Percentiles rank a stretch among this genome's conserved stretches.
Conservation (phyloP, 352 stramenopile species). For the Phytophthora nicotianae region DNA sequence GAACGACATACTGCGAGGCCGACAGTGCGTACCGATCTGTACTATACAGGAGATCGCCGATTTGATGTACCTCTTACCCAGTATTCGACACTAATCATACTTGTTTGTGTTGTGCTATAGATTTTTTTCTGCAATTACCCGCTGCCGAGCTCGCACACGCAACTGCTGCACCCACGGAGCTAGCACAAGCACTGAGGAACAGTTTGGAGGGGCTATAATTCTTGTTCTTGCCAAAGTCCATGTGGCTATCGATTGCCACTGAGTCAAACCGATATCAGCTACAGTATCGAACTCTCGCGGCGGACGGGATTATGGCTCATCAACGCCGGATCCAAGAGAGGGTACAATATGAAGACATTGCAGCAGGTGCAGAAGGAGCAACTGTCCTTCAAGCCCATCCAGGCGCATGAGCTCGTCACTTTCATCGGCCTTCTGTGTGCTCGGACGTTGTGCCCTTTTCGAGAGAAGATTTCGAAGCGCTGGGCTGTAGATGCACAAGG, state of each 20-base stretch:
- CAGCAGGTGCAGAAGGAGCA: conserved; percentile 7
- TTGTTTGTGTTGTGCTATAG: not conserved
- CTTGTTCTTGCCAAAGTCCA: conserved; percentile 7
- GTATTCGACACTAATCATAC: conserved; percentile 5
- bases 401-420: conserved; percentile 5
- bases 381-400: conserved; percentile 3
- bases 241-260: conserved; percentile 8
- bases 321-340: conserved; percentile 2
- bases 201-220: conserved; percentile 8
- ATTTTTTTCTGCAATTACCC: conserved; percentile 1
- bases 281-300: conserved; percentile 1
- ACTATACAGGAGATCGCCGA: conserved; percentile 4
- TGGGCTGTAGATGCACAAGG: too few species aligned
- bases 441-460: not conserved
- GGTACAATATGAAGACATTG: conserved; percentile 12
- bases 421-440: conserved; percentile 11
- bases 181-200: not conserved
- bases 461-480: too few species aligned
- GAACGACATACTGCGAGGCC: conserved; percentile 2
- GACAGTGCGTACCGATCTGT: not conserved
- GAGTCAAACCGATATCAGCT: conserved; percentile 9
- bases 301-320: conserved; percentile 7
- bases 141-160: not conserved
- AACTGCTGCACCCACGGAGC: not conserved
- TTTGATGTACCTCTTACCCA: not conserved